Base-by-base conservation (phyloP, 805 yeast genomes). In the Hyphopichia homilentoma region DNA sequence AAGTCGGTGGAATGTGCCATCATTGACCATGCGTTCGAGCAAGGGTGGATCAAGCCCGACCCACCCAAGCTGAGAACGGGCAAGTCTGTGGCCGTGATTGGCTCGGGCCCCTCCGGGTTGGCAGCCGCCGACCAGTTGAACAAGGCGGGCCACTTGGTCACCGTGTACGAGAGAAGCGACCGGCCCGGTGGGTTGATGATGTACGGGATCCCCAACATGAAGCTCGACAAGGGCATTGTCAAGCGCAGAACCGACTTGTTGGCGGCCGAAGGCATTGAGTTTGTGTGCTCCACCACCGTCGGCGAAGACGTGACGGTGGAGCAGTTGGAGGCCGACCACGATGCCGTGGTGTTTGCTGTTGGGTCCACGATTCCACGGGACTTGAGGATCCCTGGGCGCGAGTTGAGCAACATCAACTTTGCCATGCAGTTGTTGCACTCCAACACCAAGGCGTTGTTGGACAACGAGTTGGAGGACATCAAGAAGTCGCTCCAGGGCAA, bases 131-230 rank as follows among this genome's bases (percentile, higher is more conserved):
- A 90, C 60, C 97, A 90, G 70, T 76, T 90, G 59, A 90, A 90
- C 75, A 83, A 80, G 55, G 97, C 97, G 21, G 98, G 98, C 36
- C 98, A 90, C 62, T 48, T 57, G 11, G 97, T 93, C 32, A 85
- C 89, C 21, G 93, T 90, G 29, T 90, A 82, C 59, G 98, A 90
- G 68, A 79, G 97, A 58, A 72, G 89, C 32, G 97, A 93, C 66
- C 79, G 97, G 60, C 84, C 90, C 30, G 98, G 98, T 72, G 98
- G 98, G 36, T 73, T 90, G 57, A 64, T 90, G 67, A 93, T 93
- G 97, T 90, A 90, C 61, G 98, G 98, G 77, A 90, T 90, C 65
- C 98, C 98, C 48, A 90, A 90, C 73, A 90, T 90, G 98, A 90
- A 90, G 70, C 74, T 90, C 49, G 98, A 90, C 64, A 90, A 90